Percentiles rank a stretch among this genome's conserved stretches.
Conservation (phyloP, 2,329 filamentous ascomycete genomes). For the Fusarium albosuccineum region DNA sequence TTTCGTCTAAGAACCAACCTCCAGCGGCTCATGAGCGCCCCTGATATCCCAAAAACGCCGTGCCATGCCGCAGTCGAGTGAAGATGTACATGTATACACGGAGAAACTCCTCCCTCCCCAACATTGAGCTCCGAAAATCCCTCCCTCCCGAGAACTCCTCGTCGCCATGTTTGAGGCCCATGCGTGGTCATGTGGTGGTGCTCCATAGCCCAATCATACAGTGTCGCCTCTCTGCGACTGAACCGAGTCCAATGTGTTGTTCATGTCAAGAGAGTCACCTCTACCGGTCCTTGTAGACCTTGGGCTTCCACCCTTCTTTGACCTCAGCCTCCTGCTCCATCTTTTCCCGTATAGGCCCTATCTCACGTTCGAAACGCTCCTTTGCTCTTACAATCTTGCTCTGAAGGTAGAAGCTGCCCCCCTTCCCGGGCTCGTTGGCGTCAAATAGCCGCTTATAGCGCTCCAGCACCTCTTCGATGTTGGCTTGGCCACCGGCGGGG, state of each 20-base stretch:
- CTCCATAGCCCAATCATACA: slow-evolving; percentile 40
- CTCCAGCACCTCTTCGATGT: slow-evolving; percentile 83
- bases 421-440: slow-evolving; percentile 92
- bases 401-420: slow-evolving; percentile 97
- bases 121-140: slow-evolving; percentile 29
- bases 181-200: not conserved
- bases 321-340: slow-evolving; percentile 81
- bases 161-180: slow-evolving; percentile 7
- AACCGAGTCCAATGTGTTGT: not conserved
- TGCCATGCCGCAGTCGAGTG: slow-evolving; percentile 68
- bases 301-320: slow-evolving; percentile 91
- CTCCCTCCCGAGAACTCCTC: slow-evolving; percentile 31
- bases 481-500: slow-evolving; percentile 77
- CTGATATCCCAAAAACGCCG: slow-evolving; percentile 58
- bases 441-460: slow-evolving; percentile 97
- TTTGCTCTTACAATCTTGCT: slow-evolving; percentile 94
- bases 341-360: slow-evolving; percentile 78
- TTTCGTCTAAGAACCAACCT: slow-evolving; percentile 49
- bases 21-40: slow-evolving; percentile 47
- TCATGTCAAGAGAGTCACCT: not conserved
- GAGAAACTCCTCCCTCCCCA: slow-evolving; percentile 33
- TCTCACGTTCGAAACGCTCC: slow-evolving; percentile 91
- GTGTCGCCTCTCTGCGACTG: slow-evolving; percentile 9
- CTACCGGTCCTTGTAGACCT: slow-evolving; percentile 89
- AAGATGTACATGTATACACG: slow-evolving; percentile 63